Percentiles rank a stretch among this genome's conserved stretches.
These are phyloP conservation scores for Xanthoconium stramineum DNA, from an alignment of 768 basidiomycete species.

Conservation along the genomic window DNA sequence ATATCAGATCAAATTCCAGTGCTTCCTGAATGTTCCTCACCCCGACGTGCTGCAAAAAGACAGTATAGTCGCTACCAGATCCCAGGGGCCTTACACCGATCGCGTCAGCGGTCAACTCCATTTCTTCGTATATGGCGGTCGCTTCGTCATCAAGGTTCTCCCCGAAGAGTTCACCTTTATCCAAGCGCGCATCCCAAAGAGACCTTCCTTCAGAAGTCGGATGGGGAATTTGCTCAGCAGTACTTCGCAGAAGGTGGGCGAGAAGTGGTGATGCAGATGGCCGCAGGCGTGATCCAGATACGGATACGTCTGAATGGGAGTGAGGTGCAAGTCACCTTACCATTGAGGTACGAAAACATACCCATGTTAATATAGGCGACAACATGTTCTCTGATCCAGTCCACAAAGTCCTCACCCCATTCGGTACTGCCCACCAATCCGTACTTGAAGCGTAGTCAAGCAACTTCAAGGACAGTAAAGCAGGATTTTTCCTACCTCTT, in stretches of 20 bases:
- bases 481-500: slow-evolving; percentile 43
- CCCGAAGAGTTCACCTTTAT: slow-evolving; percentile 43
- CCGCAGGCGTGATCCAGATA: slow-evolving; percentile 47
- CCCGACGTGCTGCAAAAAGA: slow-evolving; percentile 81
- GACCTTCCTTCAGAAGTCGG: slow-evolving; percentile 61
- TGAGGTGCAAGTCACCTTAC: slow-evolving; percentile 32
- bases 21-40: slow-evolving; percentile 33
- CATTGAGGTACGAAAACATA: slow-evolving; percentile 25
- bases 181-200: slow-evolving; percentile 75
- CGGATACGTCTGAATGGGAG: slow-evolving; percentile 47
- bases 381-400: slow-evolving; percentile 76
- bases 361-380: slow-evolving; percentile 89
- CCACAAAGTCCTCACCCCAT: slow-evolving; percentile 89
- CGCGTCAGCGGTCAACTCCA: slow-evolving; percentile 26
- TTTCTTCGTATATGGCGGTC: slow-evolving; percentile 24
- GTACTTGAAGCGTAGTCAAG: slow-evolving; percentile 34
- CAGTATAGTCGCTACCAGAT: slow-evolving; percentile 88
- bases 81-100: slow-evolving; percentile 61
- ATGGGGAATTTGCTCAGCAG: slow-evolving; percentile 71
- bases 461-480: not conserved
- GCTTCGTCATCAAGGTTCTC: slow-evolving; percentile 30
- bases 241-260: slow-evolving; percentile 64
- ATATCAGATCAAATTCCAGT: slow-evolving; percentile 1
- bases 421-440: slow-evolving; percentile 87
- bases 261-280: slow-evolving; percentile 77